Evolutionary conservation across 1,284 basidiomycete genomes (phyloP).

Genomic region (Tilletiopsis washingtonensis): DNA sequence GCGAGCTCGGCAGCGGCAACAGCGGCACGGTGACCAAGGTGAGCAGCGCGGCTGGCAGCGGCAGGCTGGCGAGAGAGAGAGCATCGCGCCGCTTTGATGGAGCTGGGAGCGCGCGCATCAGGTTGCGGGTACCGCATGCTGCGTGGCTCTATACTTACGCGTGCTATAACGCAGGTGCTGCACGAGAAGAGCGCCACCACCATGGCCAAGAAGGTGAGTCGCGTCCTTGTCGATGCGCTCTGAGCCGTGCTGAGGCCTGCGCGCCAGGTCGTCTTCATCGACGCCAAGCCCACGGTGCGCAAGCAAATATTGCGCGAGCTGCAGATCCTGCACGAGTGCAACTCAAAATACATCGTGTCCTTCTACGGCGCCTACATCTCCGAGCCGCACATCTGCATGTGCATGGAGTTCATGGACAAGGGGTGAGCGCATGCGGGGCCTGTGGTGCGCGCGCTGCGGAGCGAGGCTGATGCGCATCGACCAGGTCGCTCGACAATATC

Average conservation of each 20-base stretch:
- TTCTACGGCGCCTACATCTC: constrained; percentile 93
- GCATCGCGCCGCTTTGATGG: neutral
- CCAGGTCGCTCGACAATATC: constrained; percentile 70
- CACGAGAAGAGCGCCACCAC: constrained; percentile 39
- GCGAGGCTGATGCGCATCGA: neutral
- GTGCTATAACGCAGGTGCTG: constrained; percentile 12
- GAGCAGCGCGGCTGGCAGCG: too few relatives aligned
- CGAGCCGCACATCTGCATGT: constrained; percentile 96
- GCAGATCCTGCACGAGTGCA: constrained; percentile 97
- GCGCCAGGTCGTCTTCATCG: constrained; percentile 83
- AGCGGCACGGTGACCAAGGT: constrained; percentile 91
- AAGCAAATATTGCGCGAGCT: constrained; percentile 96
- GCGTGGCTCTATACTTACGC: too few relatives aligned
- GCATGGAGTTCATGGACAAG: constrained; percentile 92
- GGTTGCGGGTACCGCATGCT: too few relatives aligned
- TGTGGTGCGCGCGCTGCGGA: neutral
- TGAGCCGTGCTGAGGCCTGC: neutral
- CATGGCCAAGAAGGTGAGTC: constrained; percentile 43
- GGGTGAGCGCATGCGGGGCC: constrained; percentile 41
- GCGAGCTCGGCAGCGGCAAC: constrained; percentile 91
- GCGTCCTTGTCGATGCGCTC: neutral
- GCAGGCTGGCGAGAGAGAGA: neutral
- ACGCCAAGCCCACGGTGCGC: constrained; percentile 90
- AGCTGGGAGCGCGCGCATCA: neutral
- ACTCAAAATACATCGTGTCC: constrained; percentile 84